Conservation (phyloP, 1,284 basidiomycete species). For the Leccinum pallidistipes region DNA sequence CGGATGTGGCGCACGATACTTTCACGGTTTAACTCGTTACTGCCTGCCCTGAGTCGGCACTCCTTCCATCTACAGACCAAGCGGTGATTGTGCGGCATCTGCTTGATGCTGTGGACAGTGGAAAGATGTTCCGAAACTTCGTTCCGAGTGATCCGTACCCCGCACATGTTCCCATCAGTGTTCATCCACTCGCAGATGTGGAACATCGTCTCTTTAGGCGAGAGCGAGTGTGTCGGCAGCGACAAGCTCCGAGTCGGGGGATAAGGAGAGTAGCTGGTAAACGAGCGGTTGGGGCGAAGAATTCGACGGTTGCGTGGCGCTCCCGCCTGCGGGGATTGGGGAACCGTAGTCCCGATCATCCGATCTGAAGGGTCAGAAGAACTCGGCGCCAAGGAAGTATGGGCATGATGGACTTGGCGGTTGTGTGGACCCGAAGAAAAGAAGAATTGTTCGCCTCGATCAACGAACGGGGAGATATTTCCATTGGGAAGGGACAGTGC, state of each 20-base stretch:
- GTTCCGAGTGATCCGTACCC: background rate
- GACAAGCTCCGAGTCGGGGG: conserved; percentile 1
- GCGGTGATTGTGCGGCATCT: fast-evolving
- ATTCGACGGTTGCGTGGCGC: background rate
- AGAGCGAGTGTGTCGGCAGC: background rate
- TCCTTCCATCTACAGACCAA: conserved; percentile 19
- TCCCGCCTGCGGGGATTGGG: background rate
- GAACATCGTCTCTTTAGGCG: background rate
- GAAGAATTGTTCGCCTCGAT: background rate
- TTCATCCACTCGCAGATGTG: conserved; percentile 15
- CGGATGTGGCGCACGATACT: conserved; percentile 23
- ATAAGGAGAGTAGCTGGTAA: background rate
- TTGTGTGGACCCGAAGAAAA: background rate
- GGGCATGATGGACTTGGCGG: background rate
- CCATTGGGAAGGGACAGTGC: background rate
- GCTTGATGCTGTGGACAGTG: conserved; percentile 11
- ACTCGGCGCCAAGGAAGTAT: too few species aligned
- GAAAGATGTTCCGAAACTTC: conserved; percentile 15
- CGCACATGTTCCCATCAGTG: conserved; percentile 9
- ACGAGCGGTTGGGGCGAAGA: background rate
- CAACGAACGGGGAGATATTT: background rate
- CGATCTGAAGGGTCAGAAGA: background rate
- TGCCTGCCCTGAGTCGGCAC: conserved; percentile 10
- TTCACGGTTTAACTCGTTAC: conserved; percentile 17
- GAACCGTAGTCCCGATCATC: background rate